These are phyloP conservation scores for Chrysoporthe cubensis DNA, from an alignment of 2,329 filamentous ascomycete genomes.

Conservation along the genomic window DNA sequence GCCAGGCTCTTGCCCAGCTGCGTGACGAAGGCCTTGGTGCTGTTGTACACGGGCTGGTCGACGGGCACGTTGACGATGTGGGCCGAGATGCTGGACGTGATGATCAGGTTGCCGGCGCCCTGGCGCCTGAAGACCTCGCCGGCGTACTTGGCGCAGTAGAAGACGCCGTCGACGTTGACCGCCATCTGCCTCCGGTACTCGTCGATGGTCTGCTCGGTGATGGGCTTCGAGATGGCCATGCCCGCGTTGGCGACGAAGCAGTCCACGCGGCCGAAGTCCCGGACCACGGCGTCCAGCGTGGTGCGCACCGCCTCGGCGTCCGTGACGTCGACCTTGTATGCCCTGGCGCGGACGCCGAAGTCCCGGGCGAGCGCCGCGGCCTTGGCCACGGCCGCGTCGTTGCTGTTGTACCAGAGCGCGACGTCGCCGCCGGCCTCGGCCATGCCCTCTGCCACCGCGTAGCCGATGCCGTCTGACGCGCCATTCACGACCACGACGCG, in stretches of 20 bases:
- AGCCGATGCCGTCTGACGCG: slow-evolving; percentile 50
- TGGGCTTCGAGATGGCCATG: slow-evolving; percentile 57
- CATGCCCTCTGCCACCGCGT: slow-evolving; percentile 49
- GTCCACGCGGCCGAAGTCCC: slow-evolving; percentile 48
- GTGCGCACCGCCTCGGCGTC: slow-evolving; percentile 42
- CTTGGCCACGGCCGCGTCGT: slow-evolving; percentile 37
- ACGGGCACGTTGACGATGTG: slow-evolving; percentile 54
- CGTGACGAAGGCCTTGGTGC: slow-evolving; percentile 58
- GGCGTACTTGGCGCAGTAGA: slow-evolving; percentile 48
- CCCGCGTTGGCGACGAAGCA: slow-evolving; percentile 50
- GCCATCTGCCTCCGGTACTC: slow-evolving; percentile 57
- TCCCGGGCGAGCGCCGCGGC: slow-evolving; percentile 43
- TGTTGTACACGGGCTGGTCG: slow-evolving; percentile 61
- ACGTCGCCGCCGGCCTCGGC: slow-evolving; percentile 50
- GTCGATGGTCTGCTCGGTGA: slow-evolving; percentile 56
- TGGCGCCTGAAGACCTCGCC: slow-evolving; percentile 49
- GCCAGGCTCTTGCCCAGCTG: slow-evolving; percentile 61
- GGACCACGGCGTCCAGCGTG: slow-evolving; percentile 39
- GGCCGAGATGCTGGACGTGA: slow-evolving; percentile 54
- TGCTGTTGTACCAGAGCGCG: slow-evolving; percentile 44
- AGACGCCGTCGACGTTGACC: slow-evolving; percentile 57
- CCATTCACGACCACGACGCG: slow-evolving; percentile 50
- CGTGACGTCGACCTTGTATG: slow-evolving; percentile 52
- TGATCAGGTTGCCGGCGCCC: slow-evolving; percentile 54
- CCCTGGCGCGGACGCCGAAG: slow-evolving; percentile 42